These are phyloP conservation scores for Verticillium dahliae DNA, from an alignment of 2,329 filamentous ascomycete genomes.

Conservation along the genomic window DNA sequence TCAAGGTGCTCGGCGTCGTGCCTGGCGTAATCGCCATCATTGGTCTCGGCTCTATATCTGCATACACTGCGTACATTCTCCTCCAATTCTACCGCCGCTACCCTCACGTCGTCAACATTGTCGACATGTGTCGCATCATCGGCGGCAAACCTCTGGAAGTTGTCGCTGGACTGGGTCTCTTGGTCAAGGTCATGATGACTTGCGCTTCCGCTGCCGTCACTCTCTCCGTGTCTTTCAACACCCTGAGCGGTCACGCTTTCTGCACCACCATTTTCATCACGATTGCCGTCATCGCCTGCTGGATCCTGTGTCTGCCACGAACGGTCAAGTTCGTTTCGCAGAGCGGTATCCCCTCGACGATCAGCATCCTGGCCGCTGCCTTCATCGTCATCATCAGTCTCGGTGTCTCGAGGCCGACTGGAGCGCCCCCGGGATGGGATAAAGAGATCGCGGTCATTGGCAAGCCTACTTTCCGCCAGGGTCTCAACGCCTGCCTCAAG, in stretches of 20 bases:
- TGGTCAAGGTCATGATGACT: slow-evolving; percentile 68
- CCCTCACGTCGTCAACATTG: slow-evolving; percentile 63
- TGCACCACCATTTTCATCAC: slow-evolving; percentile 63
- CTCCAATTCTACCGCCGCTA: slow-evolving; percentile 66
- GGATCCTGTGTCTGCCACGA: slow-evolving; percentile 57
- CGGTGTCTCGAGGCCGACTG: slow-evolving; percentile 19
- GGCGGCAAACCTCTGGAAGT: slow-evolving; percentile 21
- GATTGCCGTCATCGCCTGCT: slow-evolving; percentile 56
- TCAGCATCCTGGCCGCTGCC: slow-evolving; percentile 25
- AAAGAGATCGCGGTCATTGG: slow-evolving; percentile 16
- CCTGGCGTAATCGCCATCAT: slow-evolving; percentile 63
- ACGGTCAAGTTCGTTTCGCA: slow-evolving; percentile 45
- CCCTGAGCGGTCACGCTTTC: slow-evolving; percentile 51
- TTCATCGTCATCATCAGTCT: slow-evolving; percentile 29
- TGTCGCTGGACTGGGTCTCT: slow-evolving; percentile 49
- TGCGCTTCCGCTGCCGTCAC: slow-evolving; percentile 60
- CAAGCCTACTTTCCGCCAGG: slow-evolving; percentile 19
- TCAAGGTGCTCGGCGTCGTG: slow-evolving; percentile 60
- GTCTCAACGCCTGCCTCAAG: slow-evolving; percentile 25
- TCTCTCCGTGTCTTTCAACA: slow-evolving; percentile 63
- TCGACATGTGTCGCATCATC: slow-evolving; percentile 58
- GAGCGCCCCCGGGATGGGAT: slow-evolving; percentile 19
- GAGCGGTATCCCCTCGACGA: slow-evolving; percentile 22
- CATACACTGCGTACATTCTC: slow-evolving; percentile 39
- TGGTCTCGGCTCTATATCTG: slow-evolving; percentile 58